Percentiles rank a stretch among this genome's conserved stretches.
These are phyloP conservation scores for Apiospora phragmitis DNA, from an alignment of 2,329 filamentous ascomycete species.

Conservation along the genomic window DNA sequence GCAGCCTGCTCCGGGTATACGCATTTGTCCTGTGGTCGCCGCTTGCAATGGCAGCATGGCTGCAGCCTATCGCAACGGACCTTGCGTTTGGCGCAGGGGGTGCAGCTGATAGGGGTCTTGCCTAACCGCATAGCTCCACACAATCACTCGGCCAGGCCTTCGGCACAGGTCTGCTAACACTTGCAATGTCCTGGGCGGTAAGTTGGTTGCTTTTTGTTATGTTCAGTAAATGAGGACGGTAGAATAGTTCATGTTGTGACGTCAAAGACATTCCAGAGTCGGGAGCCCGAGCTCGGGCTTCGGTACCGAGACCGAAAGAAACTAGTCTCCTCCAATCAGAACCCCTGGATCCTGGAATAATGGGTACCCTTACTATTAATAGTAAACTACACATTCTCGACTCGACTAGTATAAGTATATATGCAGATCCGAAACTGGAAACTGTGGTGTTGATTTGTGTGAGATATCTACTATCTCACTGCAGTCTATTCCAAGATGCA, in stretches of 20 bases:
- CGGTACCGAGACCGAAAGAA: neutral
- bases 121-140: neutral
- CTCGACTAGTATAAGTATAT: neutral
- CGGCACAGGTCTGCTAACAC: neutral
- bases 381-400: neutral
- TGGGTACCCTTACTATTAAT: neutral
- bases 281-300: conserved; percentile 1
- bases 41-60: conserved; percentile 13
- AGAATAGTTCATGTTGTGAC: neutral
- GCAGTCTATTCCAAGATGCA: neutral
- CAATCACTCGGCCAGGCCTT: neutral
- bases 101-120: conserved; percentile 10
- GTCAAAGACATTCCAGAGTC: neutral
- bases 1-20: neutral
- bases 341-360: neutral
- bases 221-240: neutral
- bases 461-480: neutral
- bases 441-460: too few species aligned
- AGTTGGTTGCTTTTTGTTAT: neutral
- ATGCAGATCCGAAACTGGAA: neutral
- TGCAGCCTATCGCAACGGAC: conserved; percentile 13
- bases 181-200: neutral
- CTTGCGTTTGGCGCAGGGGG: conserved; percentile 14
- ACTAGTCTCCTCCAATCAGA: neutral
- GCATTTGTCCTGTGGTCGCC: conserved; percentile 10